phyloP scores from a whole-genome alignment of 2,329 filamentous ascomycete species.

The Exophiala sp. region DNA sequence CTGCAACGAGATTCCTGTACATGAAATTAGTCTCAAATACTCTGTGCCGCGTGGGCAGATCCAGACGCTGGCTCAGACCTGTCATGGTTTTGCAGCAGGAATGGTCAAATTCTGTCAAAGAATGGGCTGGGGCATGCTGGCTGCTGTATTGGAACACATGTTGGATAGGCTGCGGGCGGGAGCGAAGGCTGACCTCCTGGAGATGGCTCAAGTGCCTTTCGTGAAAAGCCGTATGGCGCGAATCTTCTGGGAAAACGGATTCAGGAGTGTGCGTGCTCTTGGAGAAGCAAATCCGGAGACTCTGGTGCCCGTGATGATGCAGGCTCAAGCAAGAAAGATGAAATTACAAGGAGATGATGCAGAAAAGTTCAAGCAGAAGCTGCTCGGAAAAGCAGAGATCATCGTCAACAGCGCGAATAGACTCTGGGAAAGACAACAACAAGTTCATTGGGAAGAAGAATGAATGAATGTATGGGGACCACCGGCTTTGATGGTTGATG shows the following conservation, averaged over 20 bases:
- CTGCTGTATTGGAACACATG: constrained; percentile 68
- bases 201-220: constrained; percentile 65
- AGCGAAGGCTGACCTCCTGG: constrained; percentile 63
- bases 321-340: constrained; percentile 44
- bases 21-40: constrained; percentile 64
- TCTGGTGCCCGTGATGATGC: constrained; percentile 64
- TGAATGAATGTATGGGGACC: background rate
- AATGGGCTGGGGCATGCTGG: constrained; percentile 59
- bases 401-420: constrained; percentile 64
- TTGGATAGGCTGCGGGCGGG: constrained; percentile 67
- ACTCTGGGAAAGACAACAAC: constrained; percentile 50
- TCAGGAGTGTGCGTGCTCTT: constrained; percentile 60
- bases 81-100: constrained; percentile 70
- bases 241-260: constrained; percentile 71
- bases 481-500: background rate
- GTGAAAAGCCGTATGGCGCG: constrained; percentile 70
- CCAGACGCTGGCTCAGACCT: constrained; percentile 67
- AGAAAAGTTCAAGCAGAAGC: constrained; percentile 57
- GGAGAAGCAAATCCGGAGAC: constrained; percentile 64
- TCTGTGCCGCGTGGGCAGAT: constrained; percentile 63
- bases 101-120: constrained; percentile 74
- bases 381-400: constrained; percentile 60
- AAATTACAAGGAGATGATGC: constrained; percentile 53
- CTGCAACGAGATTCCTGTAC: constrained; percentile 68
- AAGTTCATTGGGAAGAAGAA: constrained; percentile 35